Evolutionary conservation across 2,329 filamentous ascomycete genomes (phyloP), one percentile per base, ranked within the genome.

Genomic region (Sphaerulina musiva): DNA sequence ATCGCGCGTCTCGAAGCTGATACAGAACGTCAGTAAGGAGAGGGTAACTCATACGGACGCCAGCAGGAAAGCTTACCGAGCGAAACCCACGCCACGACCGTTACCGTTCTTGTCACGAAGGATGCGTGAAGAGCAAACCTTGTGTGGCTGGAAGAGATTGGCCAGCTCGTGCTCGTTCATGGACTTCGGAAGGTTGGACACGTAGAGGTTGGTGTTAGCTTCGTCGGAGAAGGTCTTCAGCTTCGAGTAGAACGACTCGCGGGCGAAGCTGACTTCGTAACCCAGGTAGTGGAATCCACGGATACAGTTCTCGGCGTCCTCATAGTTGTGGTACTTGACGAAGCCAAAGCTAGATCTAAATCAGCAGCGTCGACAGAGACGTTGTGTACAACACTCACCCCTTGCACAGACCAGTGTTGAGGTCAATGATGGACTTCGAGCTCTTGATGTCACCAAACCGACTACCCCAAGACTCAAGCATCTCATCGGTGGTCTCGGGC

Each of bases 371-470:
- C 45, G 47, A 54, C 61, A 46, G 12, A 26, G 26, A 55, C 29
- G 6, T 54, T 14, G 17, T 31, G 17, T 12, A 41, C 40, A 42
- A 48, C 7, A 74, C 80, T 66, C 75, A 95, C 93, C 93, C 93
- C 75, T 98, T 98, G 82, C 93, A 98, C 59, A 90, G 85, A 56
- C 90, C 89, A 46, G 89, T 95, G 62, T 87, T 85, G 49, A 91
- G 86, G 74, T 98, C 95, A 67, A 98, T 95, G 74, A 98, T 98
- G 11, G 95, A 93, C 78, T 98, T 98, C 67, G 90, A 96, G 61
- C 91, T 95, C 74, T 95, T 89, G 54, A 98, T 93, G 57, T 86
- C 84, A 41, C 93, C 95, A 68, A 97, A 98, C 48, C 92, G 87
- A 63, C 82, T 79, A 42, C 92, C 86, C 74, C 93, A 97, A 42